Evolutionary conservation across 2,329 filamentous ascomycete species (phyloP), one percentile per base, ranked within the genome.

Genomic region (Fusarium piperis): DNA sequence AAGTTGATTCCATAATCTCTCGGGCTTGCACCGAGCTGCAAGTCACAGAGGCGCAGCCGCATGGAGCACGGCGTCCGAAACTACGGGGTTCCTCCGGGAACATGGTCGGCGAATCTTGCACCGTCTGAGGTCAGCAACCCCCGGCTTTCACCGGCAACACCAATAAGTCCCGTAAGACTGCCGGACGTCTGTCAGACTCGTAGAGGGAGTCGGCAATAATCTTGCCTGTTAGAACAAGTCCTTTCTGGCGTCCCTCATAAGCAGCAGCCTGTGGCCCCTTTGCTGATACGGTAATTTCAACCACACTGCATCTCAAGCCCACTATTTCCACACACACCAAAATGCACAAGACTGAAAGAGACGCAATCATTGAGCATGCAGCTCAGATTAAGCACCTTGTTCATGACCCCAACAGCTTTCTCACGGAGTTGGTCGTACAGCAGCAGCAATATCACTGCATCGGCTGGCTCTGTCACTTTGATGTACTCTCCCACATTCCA

Each of bases 401-500:
- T 6, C 65, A 72, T 57, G 68, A 72, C 33, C 68, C 68, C 4
- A 70, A 71, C 52, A 72, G 60, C 15, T 72, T 72, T 12, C 39
- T 71, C 32, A 71, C 68, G 30, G 68, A 71, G 32, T 36, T 72
- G 1, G 68, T 69, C 11, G 65, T 55, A 2, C 68, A 71, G 18
- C 68, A 71, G 23, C 68, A 71, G 15, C 68, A 71, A 33, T 71
- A 72, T 44, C 48, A 71, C 65, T 71, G 65, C 26, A 62, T 71
- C 4, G 20, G 65, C 4, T 71, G 68, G 68, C 68, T 71, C 28
- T 71, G 68, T 30, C 52, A 71, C 20, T 71, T 71, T 30, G 26
- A 69, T 4, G 41, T 72, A 9, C 39, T 69, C 18, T 72, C 68
- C 6, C 30, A 6, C 16, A 62, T 72, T 1, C 65, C 68, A 5